A percentile compares a stretch with the other conserved stretches of the same genome.
phyloP scores from a whole-genome alignment of 129 eudicot genomes.

The Scalesia atractyloides region DNA sequence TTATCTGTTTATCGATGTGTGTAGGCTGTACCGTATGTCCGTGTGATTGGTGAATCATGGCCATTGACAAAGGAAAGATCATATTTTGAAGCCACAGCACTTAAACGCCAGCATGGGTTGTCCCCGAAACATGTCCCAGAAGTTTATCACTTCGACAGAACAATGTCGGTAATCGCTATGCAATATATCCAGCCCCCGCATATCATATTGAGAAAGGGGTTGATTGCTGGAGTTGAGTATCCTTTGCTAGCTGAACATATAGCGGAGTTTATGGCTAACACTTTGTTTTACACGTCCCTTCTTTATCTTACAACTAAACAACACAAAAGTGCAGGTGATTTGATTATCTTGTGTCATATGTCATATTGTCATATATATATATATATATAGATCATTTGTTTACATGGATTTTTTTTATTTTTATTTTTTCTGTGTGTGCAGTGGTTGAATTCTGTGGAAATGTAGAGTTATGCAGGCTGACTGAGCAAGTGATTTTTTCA shows the following conservation, averaged over 20 bases:
- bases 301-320: slow-evolving; percentile 83
- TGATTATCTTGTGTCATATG: too few relatives aligned
- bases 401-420: too few relatives aligned
- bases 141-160: slow-evolving; percentile 88
- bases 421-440: slow-evolving; percentile 28
- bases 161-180: slow-evolving; percentile 91
- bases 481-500: slow-evolving; percentile 92
- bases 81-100: slow-evolving; percentile 76
- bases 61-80: slow-evolving; percentile 96
- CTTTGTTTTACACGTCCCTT: slow-evolving; percentile 85
- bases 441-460: slow-evolving; percentile 91
- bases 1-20: slow-evolving; percentile 11
- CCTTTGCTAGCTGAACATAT: slow-evolving; percentile 84
- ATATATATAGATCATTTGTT: slow-evolving; percentile 1
- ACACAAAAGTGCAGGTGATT: slow-evolving; percentile 86
- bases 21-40: slow-evolving; percentile 94
- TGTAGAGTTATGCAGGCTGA: slow-evolving; percentile 92
- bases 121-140: slow-evolving; percentile 90
- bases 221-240: slow-evolving; percentile 84
- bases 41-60: slow-evolving; percentile 99
- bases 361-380: too few relatives aligned
- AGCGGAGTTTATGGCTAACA: slow-evolving; percentile 82
- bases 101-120: slow-evolving; percentile 67
- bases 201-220: slow-evolving; percentile 83
- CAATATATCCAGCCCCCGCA: slow-evolving; percentile 92